phyloP scores from a whole-genome alignment of 768 basidiomycete genomes.

The Cubamyces sp. region DNA sequence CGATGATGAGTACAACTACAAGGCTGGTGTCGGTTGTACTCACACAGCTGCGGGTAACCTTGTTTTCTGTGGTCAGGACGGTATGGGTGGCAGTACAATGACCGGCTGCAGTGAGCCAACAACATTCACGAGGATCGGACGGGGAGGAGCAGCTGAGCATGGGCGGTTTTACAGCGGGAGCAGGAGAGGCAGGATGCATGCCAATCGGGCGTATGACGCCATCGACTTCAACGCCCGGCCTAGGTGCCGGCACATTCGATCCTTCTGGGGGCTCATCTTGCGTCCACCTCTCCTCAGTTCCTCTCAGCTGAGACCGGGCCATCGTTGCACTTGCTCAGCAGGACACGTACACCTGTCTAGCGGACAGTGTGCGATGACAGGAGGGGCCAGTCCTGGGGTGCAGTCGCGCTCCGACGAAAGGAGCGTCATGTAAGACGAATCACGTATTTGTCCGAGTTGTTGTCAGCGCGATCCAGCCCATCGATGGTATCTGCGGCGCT shows the following conservation, averaged over 20 bases:
- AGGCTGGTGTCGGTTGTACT: no score
- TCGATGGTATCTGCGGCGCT: constrained; percentile 9
- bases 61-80: no score
- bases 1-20: no score
- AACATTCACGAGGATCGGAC: no score
- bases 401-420: constrained; percentile 8
- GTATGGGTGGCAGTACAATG: no score
- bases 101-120: no score
- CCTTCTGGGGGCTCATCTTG: background rate
- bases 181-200: background rate
- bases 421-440: background rate
- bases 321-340: background rate
- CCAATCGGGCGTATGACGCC: constrained; percentile 13
- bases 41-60: no score
- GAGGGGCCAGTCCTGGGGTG: background rate
- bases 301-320: constrained; percentile 14
- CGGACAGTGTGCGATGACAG: background rate
- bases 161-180: constrained; percentile 4
- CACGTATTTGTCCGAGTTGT: constrained; percentile 1
- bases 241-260: constrained; percentile 11
- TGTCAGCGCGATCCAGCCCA: background rate
- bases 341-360: background rate
- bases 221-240: background rate
- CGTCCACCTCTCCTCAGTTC: background rate
- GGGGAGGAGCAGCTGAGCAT: no score